Evolutionary conservation across 805 yeast genomes (phyloP).

Genomic region (Candida maltosa): DNA sequence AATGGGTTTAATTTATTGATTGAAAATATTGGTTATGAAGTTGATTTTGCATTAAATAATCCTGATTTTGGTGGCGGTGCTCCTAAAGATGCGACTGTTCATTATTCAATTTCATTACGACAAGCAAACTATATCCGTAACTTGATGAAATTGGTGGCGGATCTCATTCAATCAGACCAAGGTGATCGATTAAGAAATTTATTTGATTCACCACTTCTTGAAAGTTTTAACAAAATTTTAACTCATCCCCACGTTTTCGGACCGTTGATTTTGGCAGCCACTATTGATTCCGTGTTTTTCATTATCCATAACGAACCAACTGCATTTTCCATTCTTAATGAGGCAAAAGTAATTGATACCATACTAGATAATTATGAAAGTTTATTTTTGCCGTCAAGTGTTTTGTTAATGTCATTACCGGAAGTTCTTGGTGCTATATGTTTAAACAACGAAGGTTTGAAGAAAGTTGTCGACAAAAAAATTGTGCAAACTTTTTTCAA

Average conservation of each 20-base stretch:
- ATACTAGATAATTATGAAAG: conserved; percentile 55
- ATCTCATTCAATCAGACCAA: conserved; percentile 65
- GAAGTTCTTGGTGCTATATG: conserved; percentile 82
- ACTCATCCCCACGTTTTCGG: conserved; percentile 63
- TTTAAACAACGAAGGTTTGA: conserved; percentile 69
- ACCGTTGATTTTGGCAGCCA: conserved; percentile 53
- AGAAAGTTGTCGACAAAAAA: conserved; percentile 43
- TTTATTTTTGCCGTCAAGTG: conserved; percentile 57
- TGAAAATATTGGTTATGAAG: conserved; percentile 58
- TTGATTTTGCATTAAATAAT: conserved; percentile 57
- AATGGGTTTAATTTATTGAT: conserved; percentile 67
- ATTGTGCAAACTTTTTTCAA: conserved; percentile 44
- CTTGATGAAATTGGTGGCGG: conserved; percentile 59
- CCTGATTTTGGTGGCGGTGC: conserved; percentile 59
- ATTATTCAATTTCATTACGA: conserved; percentile 52
- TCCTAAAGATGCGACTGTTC: conserved; percentile 47
- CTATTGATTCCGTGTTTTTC: conserved; percentile 61
- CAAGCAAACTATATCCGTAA: conserved; percentile 51
- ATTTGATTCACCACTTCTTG: conserved; percentile 78
- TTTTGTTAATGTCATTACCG: conserved; percentile 59
- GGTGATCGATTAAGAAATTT: conserved; percentile 84
- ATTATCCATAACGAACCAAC: conserved; percentile 91
- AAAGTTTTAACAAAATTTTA: conserved; percentile 57
- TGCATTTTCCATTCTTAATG: conserved; percentile 74
- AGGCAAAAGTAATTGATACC: conserved; percentile 67